Base-by-base conservation (phyloP, 345 rosid species). In the Gossypium australe region DNA sequence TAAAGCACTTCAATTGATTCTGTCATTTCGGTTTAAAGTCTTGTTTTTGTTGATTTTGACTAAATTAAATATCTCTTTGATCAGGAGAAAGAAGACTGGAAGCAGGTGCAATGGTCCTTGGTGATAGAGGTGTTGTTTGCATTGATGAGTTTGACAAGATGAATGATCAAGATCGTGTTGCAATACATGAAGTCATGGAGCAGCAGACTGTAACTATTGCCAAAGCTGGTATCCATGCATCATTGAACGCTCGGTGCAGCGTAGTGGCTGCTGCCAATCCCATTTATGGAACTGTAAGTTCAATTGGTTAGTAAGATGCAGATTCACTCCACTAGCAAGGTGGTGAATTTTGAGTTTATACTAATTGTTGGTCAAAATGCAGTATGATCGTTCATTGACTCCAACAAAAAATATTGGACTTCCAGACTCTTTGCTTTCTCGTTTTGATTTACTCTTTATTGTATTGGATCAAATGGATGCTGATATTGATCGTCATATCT, bases 81-180 rank as follows among this genome's bases (percentile, higher is more conserved):
- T 55, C 86, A 95, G 99, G 99, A 64, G 99, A 95, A 86, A 90
- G 97, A 84, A 90, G 99, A 82, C 88, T 95, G 34, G 99, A 95
- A 83, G 99, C 99, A 76, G 98, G 99, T 82, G 99, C 99, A 66
- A 95, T 95, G 99, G 99, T 95, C 83, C 99, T 95, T 72, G 99
- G 92, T 63, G 99, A 95, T 80, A 83, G 91, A 84, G 99, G 99
- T 80, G 89, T 93, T 65, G 98, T 95, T 65, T 95, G 98, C 78
- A 95, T 95, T 76, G 99, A 93, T 57, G 99, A 95, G 86, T 95
- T 95, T 78, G 99, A 95, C 87, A 95, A 95, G 88, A 95, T 95
- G 99, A 93, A 90, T 78, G 99, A 95, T 78, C 94, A 86, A 85
- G 99, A 95, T 86, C 93, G 99, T 78, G 98, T 93, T 83, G 97